phyloP scores from a whole-genome alignment of 495 filamentous ascomycete species.

The Pyrenula aspistea region DNA sequence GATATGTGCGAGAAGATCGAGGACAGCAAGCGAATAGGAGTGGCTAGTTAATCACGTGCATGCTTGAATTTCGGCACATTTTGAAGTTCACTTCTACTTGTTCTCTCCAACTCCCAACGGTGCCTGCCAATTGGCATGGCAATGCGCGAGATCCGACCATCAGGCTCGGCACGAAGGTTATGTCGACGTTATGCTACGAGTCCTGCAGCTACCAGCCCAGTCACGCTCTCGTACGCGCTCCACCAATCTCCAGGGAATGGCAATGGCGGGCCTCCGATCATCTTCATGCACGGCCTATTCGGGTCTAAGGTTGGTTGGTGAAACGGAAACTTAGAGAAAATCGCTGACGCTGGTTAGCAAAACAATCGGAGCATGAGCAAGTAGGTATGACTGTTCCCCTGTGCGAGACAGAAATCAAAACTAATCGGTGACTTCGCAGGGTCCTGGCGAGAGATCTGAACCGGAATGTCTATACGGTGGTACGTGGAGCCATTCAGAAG shows the following conservation, averaged over 20 bases:
- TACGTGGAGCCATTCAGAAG: conserved; percentile 31
- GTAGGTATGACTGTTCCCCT: conserved; percentile 39
- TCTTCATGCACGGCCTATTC: conserved; percentile 90
- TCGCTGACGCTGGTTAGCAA: conserved; percentile 25
- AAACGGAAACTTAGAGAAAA: not conserved
- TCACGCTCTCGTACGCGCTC: conserved; percentile 9
- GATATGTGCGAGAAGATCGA: too few species aligned
- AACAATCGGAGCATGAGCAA: conserved; percentile 95
- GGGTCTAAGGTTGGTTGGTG: conserved; percentile 51
- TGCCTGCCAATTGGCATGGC: not conserved
- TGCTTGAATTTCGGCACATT: too few species aligned
- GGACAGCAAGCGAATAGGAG: too few species aligned
- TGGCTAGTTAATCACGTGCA: too few species aligned
- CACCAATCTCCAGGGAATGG: conserved; percentile 5
- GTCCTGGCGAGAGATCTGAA: conserved; percentile 71
- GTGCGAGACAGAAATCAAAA: not conserved
- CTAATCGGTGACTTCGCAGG: conserved; percentile 28
- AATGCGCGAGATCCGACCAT: not conserved
- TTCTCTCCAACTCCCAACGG: too few species aligned
- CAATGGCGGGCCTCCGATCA: conserved; percentile 47
- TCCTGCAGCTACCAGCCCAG: not conserved
- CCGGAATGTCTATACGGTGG: conserved; percentile 71
- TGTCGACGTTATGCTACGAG: not conserved
- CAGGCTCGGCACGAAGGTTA: not conserved
- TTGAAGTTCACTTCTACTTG: too few species aligned